Percentiles rank a stretch among this genome's conserved stretches.
Conservation (phyloP, 2,329 filamentous ascomycete species). For the Neofusicoccum kwambonambiense region DNA sequence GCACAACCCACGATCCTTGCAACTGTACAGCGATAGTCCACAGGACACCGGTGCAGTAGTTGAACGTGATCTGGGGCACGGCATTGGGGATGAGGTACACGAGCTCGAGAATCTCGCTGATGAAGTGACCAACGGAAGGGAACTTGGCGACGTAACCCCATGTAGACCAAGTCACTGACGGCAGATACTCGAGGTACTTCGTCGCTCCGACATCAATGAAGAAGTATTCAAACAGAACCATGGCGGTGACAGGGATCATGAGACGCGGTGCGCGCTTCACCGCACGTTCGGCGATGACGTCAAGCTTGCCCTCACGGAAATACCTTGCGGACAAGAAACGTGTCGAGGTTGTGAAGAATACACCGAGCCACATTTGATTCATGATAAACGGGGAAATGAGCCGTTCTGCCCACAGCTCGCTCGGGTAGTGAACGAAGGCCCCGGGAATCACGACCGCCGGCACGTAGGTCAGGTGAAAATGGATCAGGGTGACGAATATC, state of each 20-base stretch:
- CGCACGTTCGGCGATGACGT: conserved; percentile 45
- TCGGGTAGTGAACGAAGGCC: conserved; percentile 38
- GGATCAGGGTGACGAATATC: conserved; percentile 46
- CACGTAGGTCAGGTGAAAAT: conserved; percentile 47
- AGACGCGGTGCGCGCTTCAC: conserved; percentile 46
- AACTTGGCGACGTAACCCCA: conserved; percentile 48
- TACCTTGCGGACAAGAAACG: conserved; percentile 47
- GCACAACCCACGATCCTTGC: conserved; percentile 47
- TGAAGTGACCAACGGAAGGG: conserved; percentile 43
- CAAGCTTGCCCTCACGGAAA: conserved; percentile 43
- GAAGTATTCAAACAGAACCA: conserved; percentile 49
- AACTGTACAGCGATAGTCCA: conserved; percentile 53
- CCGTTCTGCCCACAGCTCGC: conserved; percentile 43
- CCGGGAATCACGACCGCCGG: conserved; percentile 39
- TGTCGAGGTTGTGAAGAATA: conserved; percentile 50
- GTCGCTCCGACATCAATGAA: conserved; percentile 46
- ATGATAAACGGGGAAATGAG: conserved; percentile 46
- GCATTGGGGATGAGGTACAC: conserved; percentile 50
- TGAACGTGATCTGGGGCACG: conserved; percentile 47
- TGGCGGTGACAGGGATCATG: conserved; percentile 45
- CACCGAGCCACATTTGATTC: conserved; percentile 49
- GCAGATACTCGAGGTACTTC: conserved; percentile 45
- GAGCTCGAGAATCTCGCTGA: conserved; percentile 47
- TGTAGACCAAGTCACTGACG: conserved; percentile 48
- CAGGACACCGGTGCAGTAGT: conserved; percentile 51